Evolutionary conservation across 2,329 filamentous ascomycete species (phyloP), one percentile per base, ranked within the genome.

Genomic region (Neofusicoccum parvum): DNA sequence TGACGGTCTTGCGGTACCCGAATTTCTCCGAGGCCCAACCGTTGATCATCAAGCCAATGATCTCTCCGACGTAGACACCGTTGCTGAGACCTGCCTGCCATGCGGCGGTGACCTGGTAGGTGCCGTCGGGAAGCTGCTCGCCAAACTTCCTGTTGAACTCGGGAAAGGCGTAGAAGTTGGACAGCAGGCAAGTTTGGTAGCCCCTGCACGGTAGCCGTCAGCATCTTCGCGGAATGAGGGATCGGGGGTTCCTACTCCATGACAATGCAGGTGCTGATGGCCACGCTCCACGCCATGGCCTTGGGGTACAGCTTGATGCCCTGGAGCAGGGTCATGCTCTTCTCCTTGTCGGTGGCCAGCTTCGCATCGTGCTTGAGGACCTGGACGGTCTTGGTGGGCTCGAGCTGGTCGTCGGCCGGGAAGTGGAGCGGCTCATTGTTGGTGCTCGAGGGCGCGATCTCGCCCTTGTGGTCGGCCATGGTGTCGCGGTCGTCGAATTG

Each of bases 251-350:
- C 54, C 23, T 78, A 32, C 27, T 96, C 92, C 93, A 97, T 97
- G 72, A 87, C 88, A 73, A 96, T 95, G 75, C 91, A 94, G 0
- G 92, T 94, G n/a, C 90, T 94, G 77, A 97, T 94, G 66, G 96
- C 81, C 59, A 96, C 73, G 71, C 89, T 92, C 92, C 92, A 97
- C 23, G 81, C 85, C 65, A 96, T 89, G 23, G 93, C 93, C 81
- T 96, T 94, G 66, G 92, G 92, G 74, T 97, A 97, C 32, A 95
- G 83, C 73, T 83, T 87, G 76, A 96, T 84, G 68, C 92, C 92
- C 80, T 96, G 87, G 75, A 86, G 74, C 66, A 96, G 81, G 12
- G 79, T 81, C 81, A 84, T 83, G 58, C 74, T 79, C 66, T 81
- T 80, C 69, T 84, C 82, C 65, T 81, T 82, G 50, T 82, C 80